Conservation (phyloP, 2,329 filamentous ascomycete genomes). For the Colletotrichum liaoningense region DNA sequence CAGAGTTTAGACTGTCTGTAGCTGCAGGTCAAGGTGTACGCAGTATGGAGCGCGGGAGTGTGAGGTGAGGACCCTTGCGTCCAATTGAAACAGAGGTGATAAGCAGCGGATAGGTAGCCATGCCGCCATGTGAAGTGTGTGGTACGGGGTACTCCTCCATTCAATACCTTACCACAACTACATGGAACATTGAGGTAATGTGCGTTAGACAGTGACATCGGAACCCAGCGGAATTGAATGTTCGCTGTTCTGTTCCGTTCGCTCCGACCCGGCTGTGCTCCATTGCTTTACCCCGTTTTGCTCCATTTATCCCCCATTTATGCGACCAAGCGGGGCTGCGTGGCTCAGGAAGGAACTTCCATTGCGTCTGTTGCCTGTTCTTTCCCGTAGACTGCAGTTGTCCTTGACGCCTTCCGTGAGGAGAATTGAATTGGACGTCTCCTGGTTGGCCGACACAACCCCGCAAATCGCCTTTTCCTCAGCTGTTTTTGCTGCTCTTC, state of each 20-base stretch:
- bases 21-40: no score
- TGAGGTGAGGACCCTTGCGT: not conserved
- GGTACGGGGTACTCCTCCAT: no score
- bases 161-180: no score
- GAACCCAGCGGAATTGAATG: not conserved
- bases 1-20: no score
- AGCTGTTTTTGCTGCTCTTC: not conserved
- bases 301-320: not conserved
- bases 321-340: not conserved
- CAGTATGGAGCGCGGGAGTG: no score
- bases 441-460: not conserved
- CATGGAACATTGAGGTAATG: not conserved
- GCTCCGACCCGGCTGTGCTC: slow-evolving; percentile 17
- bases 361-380: not conserved
- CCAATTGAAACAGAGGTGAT: slow-evolving; percentile 24
- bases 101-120: slow-evolving; percentile 10
- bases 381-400: no score
- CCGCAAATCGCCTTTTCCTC: not conserved
- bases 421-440: not conserved
- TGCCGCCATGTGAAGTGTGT: not conserved
- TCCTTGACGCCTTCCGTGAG: no score
- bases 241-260: slow-evolving; percentile 11
- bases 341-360: not conserved
- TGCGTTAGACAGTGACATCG: slow-evolving; percentile 4
- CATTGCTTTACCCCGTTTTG: not conserved